phyloP scores from a whole-genome alignment of 1,284 basidiomycete species.

The Cryptococcus sp. region DNA sequence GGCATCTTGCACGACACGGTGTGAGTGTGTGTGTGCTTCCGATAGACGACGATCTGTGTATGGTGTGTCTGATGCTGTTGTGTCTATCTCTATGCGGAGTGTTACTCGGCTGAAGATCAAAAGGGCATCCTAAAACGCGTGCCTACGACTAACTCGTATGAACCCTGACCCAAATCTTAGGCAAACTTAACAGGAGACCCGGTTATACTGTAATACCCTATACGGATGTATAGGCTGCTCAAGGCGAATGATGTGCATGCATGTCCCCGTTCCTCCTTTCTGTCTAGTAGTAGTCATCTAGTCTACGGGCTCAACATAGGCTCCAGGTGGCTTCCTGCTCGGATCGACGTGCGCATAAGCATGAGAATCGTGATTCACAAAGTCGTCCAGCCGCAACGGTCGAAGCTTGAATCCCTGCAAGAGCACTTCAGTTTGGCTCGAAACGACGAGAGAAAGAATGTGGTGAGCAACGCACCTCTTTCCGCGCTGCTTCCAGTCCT shows the following conservation, averaged over 20 bases:
- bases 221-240: too few relatives aligned
- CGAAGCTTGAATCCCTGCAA: conserved; percentile 73
- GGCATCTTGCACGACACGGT: too few relatives aligned
- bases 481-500: conserved; percentile 51
- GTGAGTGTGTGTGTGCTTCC: too few relatives aligned
- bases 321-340: conserved; percentile 34
- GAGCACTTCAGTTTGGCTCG: neutral
- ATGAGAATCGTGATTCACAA: conserved; percentile 63
- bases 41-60: too few relatives aligned
- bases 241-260: too few relatives aligned
- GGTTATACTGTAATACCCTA: neutral
- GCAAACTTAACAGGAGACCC: neutral
- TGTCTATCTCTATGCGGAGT: neutral
- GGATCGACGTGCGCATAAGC: conserved; percentile 50
- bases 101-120: neutral
- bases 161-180: neutral
- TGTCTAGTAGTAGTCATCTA: conserved; percentile 20
- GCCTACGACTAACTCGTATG: conserved; percentile 1
- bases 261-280: neutral
- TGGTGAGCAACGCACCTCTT: conserved; percentile 43
- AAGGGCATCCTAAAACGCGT: neutral
- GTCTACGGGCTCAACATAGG: conserved; percentile 39
- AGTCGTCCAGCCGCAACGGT: conserved; percentile 69
- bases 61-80: neutral
- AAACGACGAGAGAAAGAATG: neutral